These are phyloP conservation scores for Pholiota microspora DNA, from an alignment of 768 basidiomycete genomes.

Conservation along the genomic window DNA sequence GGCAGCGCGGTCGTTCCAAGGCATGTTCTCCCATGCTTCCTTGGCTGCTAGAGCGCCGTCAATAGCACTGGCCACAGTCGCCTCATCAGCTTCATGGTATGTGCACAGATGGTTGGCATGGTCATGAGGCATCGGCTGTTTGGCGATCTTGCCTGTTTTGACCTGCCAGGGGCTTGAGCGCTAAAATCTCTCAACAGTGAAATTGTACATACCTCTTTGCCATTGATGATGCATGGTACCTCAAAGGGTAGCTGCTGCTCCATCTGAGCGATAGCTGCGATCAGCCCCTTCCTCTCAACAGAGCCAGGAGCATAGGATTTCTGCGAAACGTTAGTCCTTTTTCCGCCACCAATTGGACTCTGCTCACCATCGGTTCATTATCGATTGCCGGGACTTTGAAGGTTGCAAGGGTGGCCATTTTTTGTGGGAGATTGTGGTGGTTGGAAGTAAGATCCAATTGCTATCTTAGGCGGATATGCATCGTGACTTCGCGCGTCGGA, in stretches of 20 bases:
- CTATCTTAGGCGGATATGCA: neutral
- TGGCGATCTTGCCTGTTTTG: conserved; percentile 74
- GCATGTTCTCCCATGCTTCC: conserved; percentile 87
- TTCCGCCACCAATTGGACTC: neutral
- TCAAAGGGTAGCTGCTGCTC: conserved; percentile 83
- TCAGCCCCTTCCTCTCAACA: conserved; percentile 68
- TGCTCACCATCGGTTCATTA: conserved; percentile 91
- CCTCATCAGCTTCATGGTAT: conserved; percentile 87
- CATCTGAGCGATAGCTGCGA: conserved; percentile 77
- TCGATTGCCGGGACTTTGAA: conserved; percentile 85
- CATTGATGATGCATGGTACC: conserved; percentile 91
- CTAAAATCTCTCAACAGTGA: neutral
- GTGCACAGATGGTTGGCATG: conserved; percentile 78
- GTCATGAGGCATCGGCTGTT: conserved; percentile 84
- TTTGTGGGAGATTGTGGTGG: conserved; percentile 23
- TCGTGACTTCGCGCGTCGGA: neutral
- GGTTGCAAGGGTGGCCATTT: conserved; percentile 67
- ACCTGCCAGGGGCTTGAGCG: conserved; percentile 36
- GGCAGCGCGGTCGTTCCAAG: conserved; percentile 96
- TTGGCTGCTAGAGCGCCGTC: conserved; percentile 87
- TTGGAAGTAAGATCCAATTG: neutral
- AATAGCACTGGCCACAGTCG: conserved; percentile 75
- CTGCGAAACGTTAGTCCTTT: conserved; percentile 37
- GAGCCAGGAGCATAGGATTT: conserved; percentile 78
- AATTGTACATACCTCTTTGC: conserved; percentile 70